Conservation (phyloP, 306 rosid genomes). For the Fragaria vesca region DNA sequence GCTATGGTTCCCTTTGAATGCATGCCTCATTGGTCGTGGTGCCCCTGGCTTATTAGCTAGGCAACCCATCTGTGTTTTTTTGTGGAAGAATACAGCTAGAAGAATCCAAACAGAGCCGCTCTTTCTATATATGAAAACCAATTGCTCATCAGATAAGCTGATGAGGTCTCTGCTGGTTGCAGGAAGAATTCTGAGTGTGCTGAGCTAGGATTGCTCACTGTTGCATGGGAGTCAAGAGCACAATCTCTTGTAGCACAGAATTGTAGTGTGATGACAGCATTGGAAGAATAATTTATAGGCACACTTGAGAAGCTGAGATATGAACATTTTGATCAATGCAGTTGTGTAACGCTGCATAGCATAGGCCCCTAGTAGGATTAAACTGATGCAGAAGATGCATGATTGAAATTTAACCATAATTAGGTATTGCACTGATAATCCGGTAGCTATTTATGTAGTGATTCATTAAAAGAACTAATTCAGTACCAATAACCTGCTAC, state of each 20-base stretch:
- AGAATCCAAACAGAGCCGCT: slow-evolving; percentile 2
- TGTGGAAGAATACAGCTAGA: neutral
- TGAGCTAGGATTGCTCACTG: neutral
- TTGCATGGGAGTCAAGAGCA: neutral
- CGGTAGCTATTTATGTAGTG: neutral
- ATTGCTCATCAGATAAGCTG: neutral
- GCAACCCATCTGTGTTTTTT: slow-evolving; percentile 7
- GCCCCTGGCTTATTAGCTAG: neutral
- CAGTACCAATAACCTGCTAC: neutral
- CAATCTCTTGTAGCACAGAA: neutral
- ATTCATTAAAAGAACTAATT: neutral
- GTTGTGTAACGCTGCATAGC: neutral
- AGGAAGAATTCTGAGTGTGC: neutral
- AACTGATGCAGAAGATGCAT: neutral
- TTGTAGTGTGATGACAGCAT: neutral
- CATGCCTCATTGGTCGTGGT: neutral
- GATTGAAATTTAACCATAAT: neutral
- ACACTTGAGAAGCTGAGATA: slow-evolving; percentile 1
- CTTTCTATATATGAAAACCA: neutral
- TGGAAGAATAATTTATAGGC: neutral
- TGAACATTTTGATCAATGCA: neutral
- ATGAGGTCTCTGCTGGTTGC: neutral
- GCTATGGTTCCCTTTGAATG: neutral
- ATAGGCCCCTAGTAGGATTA: neutral
- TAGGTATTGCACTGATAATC: neutral